Evolutionary conservation across 495 filamentous ascomycete species (phyloP).

Genomic region (Penicillium goetzii): DNA sequence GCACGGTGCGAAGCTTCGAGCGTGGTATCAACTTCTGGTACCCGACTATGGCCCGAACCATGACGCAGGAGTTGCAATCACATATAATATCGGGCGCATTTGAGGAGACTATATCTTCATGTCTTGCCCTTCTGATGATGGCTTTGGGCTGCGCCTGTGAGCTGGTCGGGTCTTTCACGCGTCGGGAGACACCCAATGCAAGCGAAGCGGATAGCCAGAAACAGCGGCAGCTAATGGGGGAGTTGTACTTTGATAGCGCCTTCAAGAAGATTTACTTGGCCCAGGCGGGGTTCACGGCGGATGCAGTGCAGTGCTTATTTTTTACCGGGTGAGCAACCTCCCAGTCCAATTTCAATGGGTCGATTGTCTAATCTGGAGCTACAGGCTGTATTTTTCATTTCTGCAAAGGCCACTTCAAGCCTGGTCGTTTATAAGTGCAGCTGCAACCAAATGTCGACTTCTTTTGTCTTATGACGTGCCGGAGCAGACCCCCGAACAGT

Average conservation of each 20-base stretch:
- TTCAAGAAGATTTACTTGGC: slow-evolving; percentile 21
- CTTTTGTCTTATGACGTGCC: slow-evolving; percentile 18
- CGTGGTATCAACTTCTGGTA: slow-evolving; percentile 26
- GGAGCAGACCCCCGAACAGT: slow-evolving; percentile 27
- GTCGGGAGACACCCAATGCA: background rate
- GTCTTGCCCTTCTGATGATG: slow-evolving; percentile 19
- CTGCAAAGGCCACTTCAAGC: slow-evolving; percentile 25
- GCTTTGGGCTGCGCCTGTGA: slow-evolving; percentile 21
- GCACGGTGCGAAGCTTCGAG: slow-evolving; percentile 16
- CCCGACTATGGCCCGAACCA: slow-evolving; percentile 19
- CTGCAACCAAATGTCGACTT: slow-evolving; percentile 24
- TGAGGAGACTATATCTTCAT: slow-evolving; percentile 14
- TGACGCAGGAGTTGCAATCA: slow-evolving; percentile 1
- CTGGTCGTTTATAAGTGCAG: slow-evolving; percentile 24
- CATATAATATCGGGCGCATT: slow-evolving; percentile 7
- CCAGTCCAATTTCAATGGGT: background rate
- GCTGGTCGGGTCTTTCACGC: slow-evolving; percentile 11
- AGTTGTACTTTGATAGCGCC: slow-evolving; percentile 18
- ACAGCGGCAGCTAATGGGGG: background rate
- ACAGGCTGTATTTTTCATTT: slow-evolving; percentile 22
- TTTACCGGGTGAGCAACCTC: slow-evolving; percentile 16
- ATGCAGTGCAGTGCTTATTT: slow-evolving; percentile 23
- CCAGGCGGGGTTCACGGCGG: slow-evolving; percentile 17
- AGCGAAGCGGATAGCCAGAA: background rate
- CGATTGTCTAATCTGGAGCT: background rate